Evolutionary conservation across 441 rosid species (phyloP).

Genomic region (Corymbia citriodora): DNA sequence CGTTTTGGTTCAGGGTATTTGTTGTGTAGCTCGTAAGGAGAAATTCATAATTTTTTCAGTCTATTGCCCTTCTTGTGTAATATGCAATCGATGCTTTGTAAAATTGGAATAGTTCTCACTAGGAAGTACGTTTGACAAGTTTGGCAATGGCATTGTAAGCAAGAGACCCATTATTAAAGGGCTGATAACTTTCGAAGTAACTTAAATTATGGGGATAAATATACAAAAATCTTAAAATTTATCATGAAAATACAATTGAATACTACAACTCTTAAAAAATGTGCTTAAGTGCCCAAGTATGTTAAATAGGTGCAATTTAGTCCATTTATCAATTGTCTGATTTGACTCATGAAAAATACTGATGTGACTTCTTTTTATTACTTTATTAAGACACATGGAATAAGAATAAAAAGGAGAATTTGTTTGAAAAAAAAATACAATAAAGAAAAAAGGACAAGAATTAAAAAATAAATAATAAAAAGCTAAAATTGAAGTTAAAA

Average conservation of each 20-base stretch:
- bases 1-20: background rate
- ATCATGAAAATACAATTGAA: fast-evolving
- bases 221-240: fast-evolving
- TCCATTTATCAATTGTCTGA: fast-evolving
- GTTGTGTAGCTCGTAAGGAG: fast-evolving
- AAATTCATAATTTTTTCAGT: background rate
- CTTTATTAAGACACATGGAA: fast-evolving
- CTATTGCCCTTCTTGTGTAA: background rate
- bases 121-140: background rate
- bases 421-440: background rate
- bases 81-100: background rate
- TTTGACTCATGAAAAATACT: background rate
- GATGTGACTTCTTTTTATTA: background rate
- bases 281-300: fast-evolving
- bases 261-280: background rate
- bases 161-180: background rate
- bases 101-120: fast-evolving
- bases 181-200: background rate
- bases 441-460: background rate
- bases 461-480: background rate
- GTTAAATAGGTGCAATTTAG: background rate
- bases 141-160: background rate
- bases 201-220: background rate
- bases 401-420: background rate
- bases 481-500: background rate